Percentiles rank a stretch among this genome's conserved stretches.
Evolutionary conservation across 805 yeast species (phyloP).

Genomic region (Wickerhamomyces bovis): DNA sequence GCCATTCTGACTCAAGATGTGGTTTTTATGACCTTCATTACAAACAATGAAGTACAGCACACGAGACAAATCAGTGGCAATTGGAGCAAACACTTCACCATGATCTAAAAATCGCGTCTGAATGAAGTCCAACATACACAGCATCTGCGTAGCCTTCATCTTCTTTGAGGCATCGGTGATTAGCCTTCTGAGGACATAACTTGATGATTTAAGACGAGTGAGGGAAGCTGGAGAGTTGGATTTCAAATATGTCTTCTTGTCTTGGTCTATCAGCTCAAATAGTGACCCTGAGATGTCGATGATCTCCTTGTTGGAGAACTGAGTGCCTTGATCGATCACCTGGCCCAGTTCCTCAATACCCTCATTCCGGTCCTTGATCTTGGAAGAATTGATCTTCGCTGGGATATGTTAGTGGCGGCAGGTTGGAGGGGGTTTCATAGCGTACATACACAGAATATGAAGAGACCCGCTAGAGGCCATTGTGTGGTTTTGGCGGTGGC

Average conservation of each 20-base stretch:
- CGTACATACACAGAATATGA: neutral
- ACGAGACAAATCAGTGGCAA: constrained; percentile 25
- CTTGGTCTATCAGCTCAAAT: constrained; percentile 29
- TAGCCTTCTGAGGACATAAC: constrained; percentile 26
- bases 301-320: constrained; percentile 21
- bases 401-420: constrained; percentile 6
- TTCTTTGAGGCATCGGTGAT: constrained; percentile 7
- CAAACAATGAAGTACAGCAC: constrained; percentile 23
- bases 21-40: constrained; percentile 16
- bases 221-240: constrained; percentile 25
- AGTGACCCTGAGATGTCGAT: constrained; percentile 22
- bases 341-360: constrained; percentile 38
- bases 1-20: constrained; percentile 16
- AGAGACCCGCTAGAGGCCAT: neutral
- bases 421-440: too few species aligned
- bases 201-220: constrained; percentile 27
- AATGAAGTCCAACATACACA: constrained; percentile 8
- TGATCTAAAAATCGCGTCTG: constrained; percentile 7
- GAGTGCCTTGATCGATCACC: constrained; percentile 17
- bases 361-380: constrained; percentile 48
- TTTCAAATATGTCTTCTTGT: constrained; percentile 26
- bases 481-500: neutral
- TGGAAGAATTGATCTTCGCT: constrained; percentile 39
- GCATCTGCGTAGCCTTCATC: constrained; percentile 14
- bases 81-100: constrained; percentile 22